Base-by-base conservation (phyloP, 2,329 filamentous ascomycete species). In the Drechslerella coelobrocha region DNA sequence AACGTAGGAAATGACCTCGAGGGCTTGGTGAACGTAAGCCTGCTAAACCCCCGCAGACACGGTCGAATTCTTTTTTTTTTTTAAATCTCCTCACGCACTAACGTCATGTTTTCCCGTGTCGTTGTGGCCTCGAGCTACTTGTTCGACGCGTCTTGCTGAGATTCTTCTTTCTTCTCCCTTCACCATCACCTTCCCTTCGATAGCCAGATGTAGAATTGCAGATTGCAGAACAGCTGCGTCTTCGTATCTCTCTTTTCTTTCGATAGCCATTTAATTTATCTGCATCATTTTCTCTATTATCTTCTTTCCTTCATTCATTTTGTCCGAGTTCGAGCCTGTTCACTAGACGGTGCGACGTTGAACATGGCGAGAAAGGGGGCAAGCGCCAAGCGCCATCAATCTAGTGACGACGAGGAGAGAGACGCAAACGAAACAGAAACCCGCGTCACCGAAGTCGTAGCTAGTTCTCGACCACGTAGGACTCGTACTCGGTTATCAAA, bases 291-390 rank as follows among this genome's bases (percentile, higher is more conserved):
- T 9, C 19, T 17, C 31, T 3, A 43, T 41, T 37, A 29, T 17
- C 45, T 23, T 51, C 24, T 47, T 27, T 29, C n/a, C 39, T 55
- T 24, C 37, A 24, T 62, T 50, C 39, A 34, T 63, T 62, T 55
- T 41, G 26, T 43, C 29, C 17, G 54, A 27, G 17, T 47, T 62
- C 26, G 26, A 4, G 24, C 19, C 27, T 41, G 23, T 26, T 14
- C 14, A 34, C 41, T 27, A 23, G 8, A 24, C 31, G n/a, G 19
- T 26, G 54, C 54, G 17, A 48, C 19, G 23, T 48, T 5, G 45
- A 47, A 37, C 24, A 71, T 63, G 59, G 23, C 53, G 39, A 41
- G 66, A 54, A 71, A 71, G 19, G 66, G 66, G 24, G 39, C 37
- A 14, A 59, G 52, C 41, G 47, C 59, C 14, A 71, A 71, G 55